Base-by-base conservation (phyloP, 345 rosid species). In the Gossypium rotundifolium region DNA sequence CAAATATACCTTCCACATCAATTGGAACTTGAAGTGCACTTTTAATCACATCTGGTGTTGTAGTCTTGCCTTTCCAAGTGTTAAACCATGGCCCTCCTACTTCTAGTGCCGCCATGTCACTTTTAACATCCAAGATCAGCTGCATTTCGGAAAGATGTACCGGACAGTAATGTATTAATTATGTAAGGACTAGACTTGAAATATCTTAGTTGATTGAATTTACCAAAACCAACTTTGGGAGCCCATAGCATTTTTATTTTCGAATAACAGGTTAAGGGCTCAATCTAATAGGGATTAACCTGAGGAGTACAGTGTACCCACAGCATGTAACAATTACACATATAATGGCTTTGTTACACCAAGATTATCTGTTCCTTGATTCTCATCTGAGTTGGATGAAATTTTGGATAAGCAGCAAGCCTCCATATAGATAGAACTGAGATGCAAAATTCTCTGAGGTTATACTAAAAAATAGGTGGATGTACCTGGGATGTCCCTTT, bases 81-180 rank as follows among this genome's bases (percentile, higher is more conserved):
- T 78, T 87, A 81, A 94, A 94, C 98, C 97, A 94, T 1, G 97
- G 98, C 44, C 98, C 98, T 80, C 98, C 97, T 11, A 91, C 82
- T 83, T 94, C 98, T 38, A 94, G 81, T 0, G 97, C 97, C 3
- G 97, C 97, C 97, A 91, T 87, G 63, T 87, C 81, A 77, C 97
- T 94, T 70, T 85, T 89, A 45, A 86, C 87, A 9, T 94, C 93
- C 83, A 94, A 79, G 59, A 92, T 83, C 68, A 85, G 74, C 98
- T 94, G 78, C 81, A 80, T 17, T 65, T 59, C 72, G 12, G 13
- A 65, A 51, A 2, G 5, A 51, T 58, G 62, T 23, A 13, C 14
- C 25, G 13, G 18, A 18, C 48, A 68, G 23, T 25, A 69, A 46
- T 46, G 57, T 27, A 69, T 22, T 14, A 69, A 13, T 51, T 23